A percentile compares a stretch with the other conserved stretches of the same genome.
Conservation (phyloP, 495 filamentous ascomycete genomes). For the Neurospora terricola region DNA sequence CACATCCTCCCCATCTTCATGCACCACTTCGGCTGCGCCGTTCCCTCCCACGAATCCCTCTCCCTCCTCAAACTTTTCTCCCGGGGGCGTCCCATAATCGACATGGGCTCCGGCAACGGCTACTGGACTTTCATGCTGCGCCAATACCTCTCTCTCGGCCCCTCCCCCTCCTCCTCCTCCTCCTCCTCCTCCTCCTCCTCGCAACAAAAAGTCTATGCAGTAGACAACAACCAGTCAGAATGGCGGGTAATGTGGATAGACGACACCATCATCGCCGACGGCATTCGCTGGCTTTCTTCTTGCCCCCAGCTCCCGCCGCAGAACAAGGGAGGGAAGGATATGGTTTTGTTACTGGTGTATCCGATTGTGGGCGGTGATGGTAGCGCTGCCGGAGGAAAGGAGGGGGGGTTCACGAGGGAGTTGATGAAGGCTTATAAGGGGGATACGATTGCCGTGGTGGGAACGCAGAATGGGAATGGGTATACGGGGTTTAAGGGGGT, state of each 20-base stretch:
- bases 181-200: background rate
- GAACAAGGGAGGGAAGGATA: constrained; percentile 25
- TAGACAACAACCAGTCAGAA: constrained; percentile 45
- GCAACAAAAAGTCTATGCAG: constrained; percentile 5
- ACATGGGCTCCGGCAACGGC: constrained; percentile 47
- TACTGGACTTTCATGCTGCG: constrained; percentile 56
- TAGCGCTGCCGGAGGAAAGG: constrained; percentile 19
- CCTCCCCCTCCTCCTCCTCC: constrained; percentile 2
- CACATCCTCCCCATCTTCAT: constrained; percentile 52
- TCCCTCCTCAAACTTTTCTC: constrained; percentile 37
- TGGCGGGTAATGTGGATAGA: constrained; percentile 50
- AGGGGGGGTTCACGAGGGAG: constrained; percentile 39
- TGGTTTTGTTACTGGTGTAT: constrained; percentile 51
- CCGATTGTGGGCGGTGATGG: constrained; percentile 38
- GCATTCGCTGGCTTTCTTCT: constrained; percentile 29
- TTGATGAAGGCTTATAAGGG: constrained; percentile 46
- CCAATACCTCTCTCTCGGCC: constrained; percentile 23
- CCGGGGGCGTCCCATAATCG: constrained; percentile 27
- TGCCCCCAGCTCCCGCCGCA: too few relatives aligned
- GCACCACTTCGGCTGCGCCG: constrained; percentile 58
- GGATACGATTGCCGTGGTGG: constrained; percentile 47
- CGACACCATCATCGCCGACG: constrained; percentile 44
- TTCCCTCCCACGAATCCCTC: constrained; percentile 46
- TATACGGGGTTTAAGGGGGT: constrained; percentile 48
- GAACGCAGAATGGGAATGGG: constrained; percentile 55